Percentiles rank a stretch among this genome's conserved stretches.
These are phyloP conservation scores for Ceratocystis cubensis DNA, from an alignment of 2,329 filamentous ascomycete genomes.

Conservation along the genomic window DNA sequence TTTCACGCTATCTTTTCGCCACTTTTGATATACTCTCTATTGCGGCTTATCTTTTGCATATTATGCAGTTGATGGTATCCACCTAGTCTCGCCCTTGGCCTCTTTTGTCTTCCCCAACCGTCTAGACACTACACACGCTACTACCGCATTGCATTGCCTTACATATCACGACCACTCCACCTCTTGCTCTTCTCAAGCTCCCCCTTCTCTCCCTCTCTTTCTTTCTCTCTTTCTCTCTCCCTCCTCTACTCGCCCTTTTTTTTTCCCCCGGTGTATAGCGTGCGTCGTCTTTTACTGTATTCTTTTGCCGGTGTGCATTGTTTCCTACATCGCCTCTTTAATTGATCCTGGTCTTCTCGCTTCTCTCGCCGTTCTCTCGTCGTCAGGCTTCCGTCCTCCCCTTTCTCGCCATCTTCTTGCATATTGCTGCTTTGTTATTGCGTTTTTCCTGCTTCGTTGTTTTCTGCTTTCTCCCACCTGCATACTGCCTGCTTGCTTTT, in stretches of 20 bases:
- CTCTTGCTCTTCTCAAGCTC: not conserved
- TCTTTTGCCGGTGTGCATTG: not conserved
- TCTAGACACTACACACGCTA: not conserved
- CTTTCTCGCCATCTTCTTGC: not conserved
- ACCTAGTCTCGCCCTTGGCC: not conserved
- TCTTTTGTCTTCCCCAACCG: conserved; percentile 8
- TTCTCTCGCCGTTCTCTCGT: not conserved
- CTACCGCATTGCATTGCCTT: conserved; percentile 1
- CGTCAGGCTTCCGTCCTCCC: not conserved
- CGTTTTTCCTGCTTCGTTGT: not conserved
- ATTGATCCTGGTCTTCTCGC: conserved; percentile 1
- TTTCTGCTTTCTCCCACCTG: conserved; percentile 9
- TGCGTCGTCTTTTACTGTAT: not conserved
- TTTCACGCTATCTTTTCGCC: conserved; percentile 1
- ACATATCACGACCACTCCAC: not conserved
- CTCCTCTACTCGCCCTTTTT: not conserved
- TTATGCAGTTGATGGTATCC: conserved; percentile 10
- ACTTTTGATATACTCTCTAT: not conserved
- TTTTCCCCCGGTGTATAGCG: not conserved
- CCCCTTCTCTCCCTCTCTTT: not conserved
- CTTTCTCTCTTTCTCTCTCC: not conserved
- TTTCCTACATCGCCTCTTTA: conserved; percentile 1
- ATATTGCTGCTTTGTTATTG: not conserved
- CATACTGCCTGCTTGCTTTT: conserved; percentile 9
- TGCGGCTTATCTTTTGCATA: conserved; percentile 10